phyloP scores from a whole-genome alignment of 345 rosid species.

The Kernera saxatilis region DNA sequence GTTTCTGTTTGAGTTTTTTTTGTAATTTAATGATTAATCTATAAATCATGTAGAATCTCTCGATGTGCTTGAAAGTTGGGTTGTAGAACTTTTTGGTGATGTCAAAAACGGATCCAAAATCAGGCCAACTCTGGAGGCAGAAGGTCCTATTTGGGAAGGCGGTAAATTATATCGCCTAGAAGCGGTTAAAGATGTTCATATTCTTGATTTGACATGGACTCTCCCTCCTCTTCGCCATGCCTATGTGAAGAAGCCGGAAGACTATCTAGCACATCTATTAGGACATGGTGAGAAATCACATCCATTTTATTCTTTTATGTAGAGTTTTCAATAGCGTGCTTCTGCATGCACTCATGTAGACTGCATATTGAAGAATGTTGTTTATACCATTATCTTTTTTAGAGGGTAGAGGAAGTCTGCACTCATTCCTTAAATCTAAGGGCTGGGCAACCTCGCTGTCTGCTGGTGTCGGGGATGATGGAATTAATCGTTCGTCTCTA shows the following conservation, averaged over 20 bases:
- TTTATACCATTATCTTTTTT: constrained; percentile 29
- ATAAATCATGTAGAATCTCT: constrained; percentile 64
- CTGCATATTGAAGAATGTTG: constrained; percentile 2
- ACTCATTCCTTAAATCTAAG: constrained; percentile 66
- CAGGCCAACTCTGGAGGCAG: constrained; percentile 49
- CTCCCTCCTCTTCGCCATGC: constrained; percentile 84
- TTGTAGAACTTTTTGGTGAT: constrained; percentile 61
- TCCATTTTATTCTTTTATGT: background rate
- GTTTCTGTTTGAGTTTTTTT: constrained; percentile 2
- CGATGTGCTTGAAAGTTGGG: constrained; percentile 89
- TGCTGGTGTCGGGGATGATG: constrained; percentile 95
- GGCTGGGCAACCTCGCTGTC: constrained; percentile 88
- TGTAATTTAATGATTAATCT: background rate
- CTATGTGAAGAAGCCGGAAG: constrained; percentile 91
- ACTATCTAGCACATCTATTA: constrained; percentile 85
- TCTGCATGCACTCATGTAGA: background rate
- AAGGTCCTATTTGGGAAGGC: constrained; percentile 75
- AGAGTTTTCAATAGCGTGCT: background rate
- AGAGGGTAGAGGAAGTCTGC: constrained; percentile 99
- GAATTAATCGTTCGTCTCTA: constrained; percentile 77
- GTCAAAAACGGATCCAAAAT: constrained; percentile 60
- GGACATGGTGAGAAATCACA: constrained; percentile 70
- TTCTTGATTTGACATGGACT: constrained; percentile 80
- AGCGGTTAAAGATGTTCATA: constrained; percentile 90
- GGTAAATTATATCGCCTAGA: constrained; percentile 74